Evolutionary conservation across 495 filamentous ascomycete species (phyloP), one percentile per base, ranked within the genome.

Genomic region (Xylaria nigripes): DNA sequence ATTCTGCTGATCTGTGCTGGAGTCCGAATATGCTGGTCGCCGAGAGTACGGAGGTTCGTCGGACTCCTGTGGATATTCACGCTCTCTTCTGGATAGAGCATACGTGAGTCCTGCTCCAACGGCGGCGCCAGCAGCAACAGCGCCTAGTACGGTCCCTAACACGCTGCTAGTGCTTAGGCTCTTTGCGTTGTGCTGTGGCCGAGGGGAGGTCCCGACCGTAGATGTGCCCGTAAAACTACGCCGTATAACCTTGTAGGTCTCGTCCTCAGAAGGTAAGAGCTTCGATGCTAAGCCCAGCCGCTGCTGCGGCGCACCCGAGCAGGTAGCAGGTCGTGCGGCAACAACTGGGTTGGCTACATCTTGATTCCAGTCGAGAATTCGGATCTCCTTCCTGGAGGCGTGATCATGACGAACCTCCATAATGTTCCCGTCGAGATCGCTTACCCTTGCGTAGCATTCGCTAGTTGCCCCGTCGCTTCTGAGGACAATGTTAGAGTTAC

Each of bases 81-180:
- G 66, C 54, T 83, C 85, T 24, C 75, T 68, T 57, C 76, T 82
- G 51, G 77, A 72, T 72, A 87, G 83, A 32, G 84, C 82, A 65
- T 91, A 92, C 1, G 86, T 84, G 34, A 90, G 64, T 0, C 83
- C 85, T 13, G 85, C 86, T 46, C 86, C 89, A 2, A 86, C 81
- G 8, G 86, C 86, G 16, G 84, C 89, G 21, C 86, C 89, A 6
- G 89, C 80, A 44, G 90, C 77, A 15, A 69, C 67, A 3, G 85
- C 86, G 9, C 87, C 88, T 7, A 93, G 74, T 23, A 94, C 70
- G 1, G 82, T 83, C 23, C 82, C 81, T 7, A 76, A 64, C 6
- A 81, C 63, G 22, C 70, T 66, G 45, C 69, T 66, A 30, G 70
- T 56, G 54, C 65, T 72, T 13, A 73, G 40, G 12, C 69, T 72